Base-by-base conservation (phyloP, 768 basidiomycete genomes). In the Psilocybe sp. region DNA sequence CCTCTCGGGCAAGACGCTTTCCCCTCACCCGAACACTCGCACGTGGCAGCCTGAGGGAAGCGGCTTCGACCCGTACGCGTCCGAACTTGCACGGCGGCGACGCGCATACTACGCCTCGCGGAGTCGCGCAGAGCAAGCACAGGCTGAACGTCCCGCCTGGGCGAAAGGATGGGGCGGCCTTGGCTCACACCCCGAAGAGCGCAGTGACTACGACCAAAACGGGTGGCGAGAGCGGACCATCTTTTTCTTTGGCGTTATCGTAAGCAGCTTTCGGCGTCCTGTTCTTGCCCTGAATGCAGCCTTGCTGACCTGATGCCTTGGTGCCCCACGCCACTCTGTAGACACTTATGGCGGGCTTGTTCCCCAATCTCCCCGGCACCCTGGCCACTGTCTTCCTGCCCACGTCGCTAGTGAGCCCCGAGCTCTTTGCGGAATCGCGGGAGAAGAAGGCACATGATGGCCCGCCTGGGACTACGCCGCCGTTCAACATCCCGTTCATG, bases 171-270 rank as follows among this genome's bases (percentile, higher is more conserved):
- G 34, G 51, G 37, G 34, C 53, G 57, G 51, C 43, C 60, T 61
- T 28, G 63, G 67, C 50, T 50, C 70, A 57, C 68, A 65, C 40
- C 67, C 49, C 8, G 47, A 33, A n/a, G 51, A 58, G 42, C 48
- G 58, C 38, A 51, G 50, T 0, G 49, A 54, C 4, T 64, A 66
- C 47, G 59, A 69, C 19, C 71, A 78, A 46, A 76, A 80, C 42
- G 68, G 74, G 15, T 72, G 73, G 74, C 78, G 77, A 57, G 83
- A 84, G 56, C 64, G 71, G 50, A 46, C 79, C 4, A 69, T 84
- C 16, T 60, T 84, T 35, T 49, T 67, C 1, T 69, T 77, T 14
- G 81, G 78, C 8, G 60, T 78, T n/a, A 40, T 77, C 54, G 81
- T 83, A 53, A 51, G 76, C 64, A 15, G 44, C 40, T 37, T 15